Conservation (phyloP, 495 filamentous ascomycete species). For the Annulohypoxylon maeteangense region DNA sequence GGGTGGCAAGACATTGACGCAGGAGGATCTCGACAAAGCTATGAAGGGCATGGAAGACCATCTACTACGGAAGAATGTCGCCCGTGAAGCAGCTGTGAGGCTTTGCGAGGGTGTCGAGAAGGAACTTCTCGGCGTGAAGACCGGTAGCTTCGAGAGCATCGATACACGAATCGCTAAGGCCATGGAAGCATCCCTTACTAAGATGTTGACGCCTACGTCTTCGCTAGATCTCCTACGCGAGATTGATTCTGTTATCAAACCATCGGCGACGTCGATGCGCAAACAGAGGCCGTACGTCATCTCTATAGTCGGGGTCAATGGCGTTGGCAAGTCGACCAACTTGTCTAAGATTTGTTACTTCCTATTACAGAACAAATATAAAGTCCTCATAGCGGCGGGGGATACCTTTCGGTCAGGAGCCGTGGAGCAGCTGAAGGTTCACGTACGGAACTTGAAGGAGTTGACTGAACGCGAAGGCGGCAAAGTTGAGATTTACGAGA, state of each 20-base stretch:
- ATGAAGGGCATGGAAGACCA: slow-evolving; percentile 97
- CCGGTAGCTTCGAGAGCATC: slow-evolving; percentile 90
- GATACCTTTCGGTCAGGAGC: slow-evolving; percentile 98
- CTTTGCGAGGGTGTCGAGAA: slow-evolving; percentile 91
- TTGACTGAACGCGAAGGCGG: slow-evolving; percentile 83
- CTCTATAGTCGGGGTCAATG: slow-evolving; percentile 97
- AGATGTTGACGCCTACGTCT: slow-evolving; percentile 94
- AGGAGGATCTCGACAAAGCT: slow-evolving; percentile 86
- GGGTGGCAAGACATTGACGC: slow-evolving; percentile 89
- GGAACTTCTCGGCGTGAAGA: slow-evolving; percentile 90
- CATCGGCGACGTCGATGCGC: slow-evolving; percentile 63
- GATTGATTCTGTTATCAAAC: slow-evolving; percentile 81
- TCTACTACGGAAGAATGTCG: slow-evolving; percentile 94
- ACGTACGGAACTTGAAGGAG: slow-evolving; percentile 90
- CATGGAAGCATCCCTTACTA: slow-evolving; percentile 89
- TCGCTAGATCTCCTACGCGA: slow-evolving; percentile 94
- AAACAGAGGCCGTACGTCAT: slow-evolving; percentile 89
- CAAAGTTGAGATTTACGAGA: slow-evolving; percentile 89
- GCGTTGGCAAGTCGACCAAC: slow-evolving; percentile 97
- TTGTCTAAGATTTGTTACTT: slow-evolving; percentile 97
- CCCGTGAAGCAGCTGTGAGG: slow-evolving; percentile 90
- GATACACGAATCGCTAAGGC: slow-evolving; percentile 82
- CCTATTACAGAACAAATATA: slow-evolving; percentile 94
- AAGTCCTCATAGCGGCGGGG: slow-evolving; percentile 93
- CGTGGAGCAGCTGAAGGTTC: slow-evolving; percentile 95